Evolutionary conservation across 805 yeast genomes (phyloP).

Genomic region (Saturnispora sekii): DNA sequence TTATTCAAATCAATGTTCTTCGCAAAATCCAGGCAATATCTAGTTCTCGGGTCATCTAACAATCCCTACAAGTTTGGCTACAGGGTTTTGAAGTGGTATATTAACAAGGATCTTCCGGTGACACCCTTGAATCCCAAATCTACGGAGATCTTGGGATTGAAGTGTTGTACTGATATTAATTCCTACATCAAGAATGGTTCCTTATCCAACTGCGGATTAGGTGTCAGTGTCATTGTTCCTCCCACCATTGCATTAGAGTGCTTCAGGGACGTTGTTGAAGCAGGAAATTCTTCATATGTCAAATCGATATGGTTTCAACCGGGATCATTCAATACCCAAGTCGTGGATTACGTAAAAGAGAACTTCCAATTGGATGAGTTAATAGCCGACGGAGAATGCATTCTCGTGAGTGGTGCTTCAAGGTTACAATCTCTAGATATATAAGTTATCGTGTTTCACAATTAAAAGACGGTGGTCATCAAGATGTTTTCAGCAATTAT

Average conservation of each 20-base stretch:
- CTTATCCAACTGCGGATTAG: neutral
- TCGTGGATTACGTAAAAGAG: slow-evolving; percentile 29
- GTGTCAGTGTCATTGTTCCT: slow-evolving; percentile 64
- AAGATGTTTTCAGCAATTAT: too few relatives aligned
- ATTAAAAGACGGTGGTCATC: too few relatives aligned
- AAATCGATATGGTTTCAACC: slow-evolving; percentile 79
- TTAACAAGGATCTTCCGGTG: slow-evolving; percentile 44
- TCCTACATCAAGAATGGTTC: neutral
- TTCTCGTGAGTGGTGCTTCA: slow-evolving; percentile 49
- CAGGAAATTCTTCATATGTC: slow-evolving; percentile 23
- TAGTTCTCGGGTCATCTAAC: slow-evolving; percentile 62
- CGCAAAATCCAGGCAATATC: slow-evolving; percentile 8
- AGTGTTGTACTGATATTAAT: slow-evolving; percentile 12
- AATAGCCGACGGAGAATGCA: slow-evolving; percentile 52
- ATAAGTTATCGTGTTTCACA: too few relatives aligned
- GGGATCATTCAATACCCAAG: slow-evolving; percentile 53
- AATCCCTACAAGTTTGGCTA: slow-evolving; percentile 59
- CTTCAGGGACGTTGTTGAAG: slow-evolving; percentile 29
- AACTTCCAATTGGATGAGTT: slow-evolving; percentile 25
- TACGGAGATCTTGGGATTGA: slow-evolving; percentile 28
- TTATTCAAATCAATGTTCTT: slow-evolving; percentile 5
- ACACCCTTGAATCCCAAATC: slow-evolving; percentile 57
- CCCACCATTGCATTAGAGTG: slow-evolving; percentile 47
- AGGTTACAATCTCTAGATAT: neutral
- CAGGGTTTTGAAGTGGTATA: slow-evolving; percentile 63